Conservation (phyloP, 495 filamentous ascomycete genomes). For the Talaromyces ruber region DNA sequence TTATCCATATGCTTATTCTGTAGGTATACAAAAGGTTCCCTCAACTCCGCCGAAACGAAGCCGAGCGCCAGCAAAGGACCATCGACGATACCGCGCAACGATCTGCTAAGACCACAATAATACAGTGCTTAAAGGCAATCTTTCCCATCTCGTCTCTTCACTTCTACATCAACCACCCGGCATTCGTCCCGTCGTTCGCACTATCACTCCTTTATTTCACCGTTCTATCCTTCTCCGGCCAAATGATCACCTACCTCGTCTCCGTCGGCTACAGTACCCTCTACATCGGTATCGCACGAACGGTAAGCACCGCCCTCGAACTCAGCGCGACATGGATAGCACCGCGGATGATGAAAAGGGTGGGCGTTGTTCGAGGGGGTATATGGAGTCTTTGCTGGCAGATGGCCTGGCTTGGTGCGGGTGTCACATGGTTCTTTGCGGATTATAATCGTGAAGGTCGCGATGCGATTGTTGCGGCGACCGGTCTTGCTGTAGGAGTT, state of each 20-base stretch:
- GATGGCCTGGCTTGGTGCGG: constrained; percentile 31
- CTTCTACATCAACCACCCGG: constrained; percentile 29
- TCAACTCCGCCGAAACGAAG: not conserved
- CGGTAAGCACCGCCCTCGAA: constrained; percentile 44
- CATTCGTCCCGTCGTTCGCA: constrained; percentile 47
- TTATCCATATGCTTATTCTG: not conserved
- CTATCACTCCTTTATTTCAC: constrained; percentile 50
- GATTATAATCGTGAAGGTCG: not conserved
- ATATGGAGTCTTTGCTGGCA: constrained; percentile 62
- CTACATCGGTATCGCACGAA: constrained; percentile 43
- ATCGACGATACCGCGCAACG: not conserved
- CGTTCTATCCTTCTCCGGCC: constrained; percentile 47
- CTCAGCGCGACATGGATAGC: constrained; percentile 38
- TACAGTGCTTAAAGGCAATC: not conserved
- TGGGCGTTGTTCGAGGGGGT: constrained; percentile 50
- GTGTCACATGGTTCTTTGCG: constrained; percentile 27
- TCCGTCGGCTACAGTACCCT: constrained; percentile 44
- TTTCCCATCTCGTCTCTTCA: constrained; percentile 18
- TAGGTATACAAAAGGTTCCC: not conserved
- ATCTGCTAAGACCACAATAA: not conserved
- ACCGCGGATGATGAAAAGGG: constrained; percentile 40
- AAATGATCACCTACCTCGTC: constrained; percentile 54
- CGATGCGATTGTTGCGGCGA: constrained; percentile 25
- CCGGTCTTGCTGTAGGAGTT: constrained; percentile 40
- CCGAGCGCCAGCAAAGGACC: not conserved